These are phyloP conservation scores for Penicillium soppii DNA, from an alignment of 495 filamentous ascomycete genomes.

Conservation along the genomic window DNA sequence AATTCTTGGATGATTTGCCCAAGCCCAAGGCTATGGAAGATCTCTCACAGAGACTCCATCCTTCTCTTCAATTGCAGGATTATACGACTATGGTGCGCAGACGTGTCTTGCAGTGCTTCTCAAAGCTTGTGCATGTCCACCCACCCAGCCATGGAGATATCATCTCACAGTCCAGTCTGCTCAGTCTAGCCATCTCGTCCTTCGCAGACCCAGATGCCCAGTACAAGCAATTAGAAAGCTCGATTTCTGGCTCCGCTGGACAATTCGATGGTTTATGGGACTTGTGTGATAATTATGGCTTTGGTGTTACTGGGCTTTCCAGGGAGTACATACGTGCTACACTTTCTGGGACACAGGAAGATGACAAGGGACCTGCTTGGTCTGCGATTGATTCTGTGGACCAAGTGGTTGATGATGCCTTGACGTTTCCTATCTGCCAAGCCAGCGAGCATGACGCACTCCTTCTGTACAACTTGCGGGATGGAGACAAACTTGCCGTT, in stretches of 20 bases:
- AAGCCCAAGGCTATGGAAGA: conserved; percentile 87
- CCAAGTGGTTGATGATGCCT: conserved; percentile 65
- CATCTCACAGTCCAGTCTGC: conserved; percentile 84
- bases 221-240: conserved; percentile 80
- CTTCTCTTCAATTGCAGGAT: conserved; percentile 87
- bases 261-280: conserved; percentile 95
- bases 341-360: conserved; percentile 68
- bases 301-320: conserved; percentile 85
- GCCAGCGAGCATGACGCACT: conserved; percentile 90
- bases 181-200: conserved; percentile 86
- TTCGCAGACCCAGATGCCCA: conserved; percentile 92
- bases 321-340: conserved; percentile 70
- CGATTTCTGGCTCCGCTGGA: conserved; percentile 87
- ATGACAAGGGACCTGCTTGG: conserved; percentile 55
- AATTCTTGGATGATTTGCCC: conserved; percentile 81
- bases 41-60: conserved; percentile 76
- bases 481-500: conserved; percentile 52
- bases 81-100: conserved; percentile 90
- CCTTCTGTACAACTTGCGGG: conserved; percentile 63
- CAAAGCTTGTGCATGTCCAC: conserved; percentile 83
- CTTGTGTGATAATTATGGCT: conserved; percentile 88
- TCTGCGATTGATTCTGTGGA: conserved; percentile 64
- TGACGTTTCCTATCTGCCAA: conserved; percentile 72
- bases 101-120: conserved; percentile 91
- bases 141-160: conserved; percentile 78